A percentile compares a stretch with the other conserved stretches of the same genome.
phyloP scores from a whole-genome alignment of 352 stramenopile species.

The Pythium scleroteichum region DNA sequence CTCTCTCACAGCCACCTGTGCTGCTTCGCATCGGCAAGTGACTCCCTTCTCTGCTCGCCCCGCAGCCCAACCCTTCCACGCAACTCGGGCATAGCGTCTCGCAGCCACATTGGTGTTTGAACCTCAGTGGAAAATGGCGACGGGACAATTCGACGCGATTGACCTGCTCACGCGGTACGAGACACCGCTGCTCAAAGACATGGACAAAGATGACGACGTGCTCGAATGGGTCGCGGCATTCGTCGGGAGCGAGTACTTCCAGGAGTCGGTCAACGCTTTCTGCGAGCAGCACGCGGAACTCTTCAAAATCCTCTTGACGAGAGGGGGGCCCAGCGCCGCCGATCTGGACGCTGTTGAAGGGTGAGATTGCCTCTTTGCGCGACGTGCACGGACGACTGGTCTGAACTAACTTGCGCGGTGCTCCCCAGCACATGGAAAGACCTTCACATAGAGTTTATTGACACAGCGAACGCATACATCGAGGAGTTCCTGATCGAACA shows the following conservation, averaged over 20 bases:
- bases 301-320: conserved; percentile 66
- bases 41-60: no score
- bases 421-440: conserved; percentile 55
- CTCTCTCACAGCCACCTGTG: no score
- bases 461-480: conserved; percentile 65
- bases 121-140: conserved; percentile 39
- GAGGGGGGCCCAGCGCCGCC: conserved; percentile 53
- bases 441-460: conserved; percentile 70
- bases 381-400: background rate
- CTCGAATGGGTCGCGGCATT: conserved; percentile 80
- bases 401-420: background rate
- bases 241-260: conserved; percentile 72
- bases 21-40: background rate
- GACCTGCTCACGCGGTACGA: conserved; percentile 78
- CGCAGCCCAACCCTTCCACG: background rate
- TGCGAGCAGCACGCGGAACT: conserved; percentile 58
- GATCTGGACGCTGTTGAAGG: conserved; percentile 64
- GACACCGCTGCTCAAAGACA: conserved; percentile 80
- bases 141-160: conserved; percentile 69
- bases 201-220: conserved; percentile 77
- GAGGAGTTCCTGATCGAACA: conserved; percentile 57
- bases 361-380: background rate
- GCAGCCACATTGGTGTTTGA: no score
- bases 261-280: conserved; percentile 60
- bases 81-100: no score